A percentile compares a stretch with the other conserved stretches of the same genome.
phyloP scores from a whole-genome alignment of 352 stramenopile species.

The Phytopythium boreale region DNA sequence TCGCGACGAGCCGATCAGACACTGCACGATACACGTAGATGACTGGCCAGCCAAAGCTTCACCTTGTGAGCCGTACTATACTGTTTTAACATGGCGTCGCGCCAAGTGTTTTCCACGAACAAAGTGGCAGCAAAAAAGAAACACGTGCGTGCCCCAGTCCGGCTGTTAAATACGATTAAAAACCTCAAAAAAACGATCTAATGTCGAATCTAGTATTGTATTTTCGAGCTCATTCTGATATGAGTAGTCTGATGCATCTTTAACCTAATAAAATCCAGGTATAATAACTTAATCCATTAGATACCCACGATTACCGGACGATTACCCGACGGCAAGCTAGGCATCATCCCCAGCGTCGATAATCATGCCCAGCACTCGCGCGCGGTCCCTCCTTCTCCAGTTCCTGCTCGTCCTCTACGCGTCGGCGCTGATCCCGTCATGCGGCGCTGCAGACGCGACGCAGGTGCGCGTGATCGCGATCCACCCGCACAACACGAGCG shows the following conservation, averaged over 20 bases:
- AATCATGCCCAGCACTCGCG: neutral
- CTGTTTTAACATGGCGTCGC: too few species aligned
- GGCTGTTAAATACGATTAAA: neutral
- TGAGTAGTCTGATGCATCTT: neutral
- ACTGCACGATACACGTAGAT: too few species aligned
- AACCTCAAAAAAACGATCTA: too few species aligned
- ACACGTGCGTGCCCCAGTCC: neutral
- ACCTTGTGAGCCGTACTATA: too few species aligned
- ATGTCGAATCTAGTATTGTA: too few species aligned
- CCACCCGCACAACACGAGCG: slow-evolving; percentile 57
- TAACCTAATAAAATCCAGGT: neutral
- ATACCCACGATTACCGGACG: neutral
- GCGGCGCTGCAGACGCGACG: slow-evolving; percentile 16
- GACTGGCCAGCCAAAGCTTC: neutral
- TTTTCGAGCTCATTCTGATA: too few species aligned
- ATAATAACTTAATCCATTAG: neutral
- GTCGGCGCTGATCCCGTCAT: neutral
- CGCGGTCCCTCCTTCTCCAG: neutral
- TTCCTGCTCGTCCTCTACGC: slow-evolving; percentile 1
- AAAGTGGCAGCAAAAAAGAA: neutral
- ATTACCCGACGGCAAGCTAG: neutral
- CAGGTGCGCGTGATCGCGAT: slow-evolving; percentile 55
- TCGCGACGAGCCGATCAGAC: too few species aligned
- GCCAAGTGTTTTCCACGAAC: neutral
- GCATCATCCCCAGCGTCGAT: neutral